These are phyloP conservation scores for Acer negundo DNA, from an alignment of 345 rosid species.

Conservation along the genomic window DNA sequence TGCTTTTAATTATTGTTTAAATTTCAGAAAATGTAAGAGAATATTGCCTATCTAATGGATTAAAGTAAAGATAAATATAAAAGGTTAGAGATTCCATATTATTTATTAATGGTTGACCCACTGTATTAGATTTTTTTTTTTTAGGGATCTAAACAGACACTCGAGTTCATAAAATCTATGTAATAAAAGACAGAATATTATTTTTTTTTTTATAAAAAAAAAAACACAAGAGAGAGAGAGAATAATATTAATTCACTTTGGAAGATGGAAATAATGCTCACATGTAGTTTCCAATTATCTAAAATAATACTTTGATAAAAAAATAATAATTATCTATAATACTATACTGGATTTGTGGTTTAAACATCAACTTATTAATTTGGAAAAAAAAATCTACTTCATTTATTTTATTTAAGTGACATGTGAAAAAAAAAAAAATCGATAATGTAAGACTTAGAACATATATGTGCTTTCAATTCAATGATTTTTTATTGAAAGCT, in stretches of 20 bases:
- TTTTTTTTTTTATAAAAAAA: no score
- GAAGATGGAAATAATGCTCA: neutral
- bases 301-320: no score
- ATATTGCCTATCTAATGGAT: neutral
- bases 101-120: neutral
- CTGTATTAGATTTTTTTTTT: neutral
- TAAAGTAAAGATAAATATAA: neutral
- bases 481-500: no score
- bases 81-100: neutral
- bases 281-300: neutral
- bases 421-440: no score
- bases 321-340: no score
- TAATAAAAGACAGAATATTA: neutral
- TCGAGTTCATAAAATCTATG: neutral
- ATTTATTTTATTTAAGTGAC: no score
- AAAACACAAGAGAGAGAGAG: no score
- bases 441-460: no score
- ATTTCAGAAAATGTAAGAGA: neutral
- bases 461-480: no score
- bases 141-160: neutral
- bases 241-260: neutral
- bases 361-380: no score
- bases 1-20: neutral
- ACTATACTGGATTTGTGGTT: no score
- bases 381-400: no score